Evolutionary conservation across 1,284 basidiomycete genomes (phyloP), one percentile per base, ranked within the genome.

Genomic region (Serendipita sp.): DNA sequence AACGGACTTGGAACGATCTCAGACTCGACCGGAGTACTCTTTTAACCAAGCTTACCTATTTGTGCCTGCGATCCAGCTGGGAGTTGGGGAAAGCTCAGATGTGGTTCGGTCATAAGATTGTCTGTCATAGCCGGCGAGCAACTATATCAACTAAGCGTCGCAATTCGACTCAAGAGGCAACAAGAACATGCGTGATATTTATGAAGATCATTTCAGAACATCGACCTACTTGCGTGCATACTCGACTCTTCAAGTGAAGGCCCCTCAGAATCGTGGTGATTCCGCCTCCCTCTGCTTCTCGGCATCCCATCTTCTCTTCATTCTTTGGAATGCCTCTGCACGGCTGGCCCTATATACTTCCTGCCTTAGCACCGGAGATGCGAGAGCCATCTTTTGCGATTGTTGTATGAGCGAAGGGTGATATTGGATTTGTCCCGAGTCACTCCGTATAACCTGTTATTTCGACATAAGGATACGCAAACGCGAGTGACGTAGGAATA

Each of bases 61-160:
- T 92, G 91, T 53, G 88, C 88, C 68, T 92, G 90, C 69, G 83
- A 84, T 62, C 88, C 87, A n/a, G 67, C 72, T 65, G 86, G 88
- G 71, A 89, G 86, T 32, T 58, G 29, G 32, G 53, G 53, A 10
- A 58, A 10, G 32, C 17, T 30, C 26, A 34, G 2, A 22, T 26
- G 26, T 58, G 53, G 53, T 34, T 26, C 32, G 15, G 53, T n/a
- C 53, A 58, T 58, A 34, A 58, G 32, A 49, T 17, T 49, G 45
- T 34, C n/a, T 12, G 26, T 8, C 8, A 58, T 58, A n/a, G 32
- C 53, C 53, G 53, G 17, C 32, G 2, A 35, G 34, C 8, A 32
- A 30, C 53, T 26, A 49, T 49, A 6, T n/a, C 5, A 29, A 29
- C 45, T n/a, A n/a, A 49, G 8, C 5, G n/a, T 49, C n/a, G 45